phyloP scores from a whole-genome alignment of 345 rosid genomes.

The Tarenaya hassleriana region DNA sequence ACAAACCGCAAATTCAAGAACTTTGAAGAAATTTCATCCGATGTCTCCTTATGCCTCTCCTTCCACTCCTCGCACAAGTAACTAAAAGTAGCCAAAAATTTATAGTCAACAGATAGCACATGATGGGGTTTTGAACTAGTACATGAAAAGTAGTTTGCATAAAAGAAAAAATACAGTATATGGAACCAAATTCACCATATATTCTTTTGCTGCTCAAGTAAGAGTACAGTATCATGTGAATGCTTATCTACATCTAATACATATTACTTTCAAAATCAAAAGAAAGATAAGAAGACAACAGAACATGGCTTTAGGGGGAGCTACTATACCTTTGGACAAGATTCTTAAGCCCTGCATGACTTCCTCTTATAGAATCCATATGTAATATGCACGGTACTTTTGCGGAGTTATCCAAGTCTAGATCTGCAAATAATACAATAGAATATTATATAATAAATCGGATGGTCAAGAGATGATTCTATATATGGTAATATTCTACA shows the following conservation, averaged over 20 bases:
- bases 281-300: constrained; percentile 10
- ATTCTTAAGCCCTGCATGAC: constrained; percentile 86
- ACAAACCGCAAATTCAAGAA: constrained; percentile 88
- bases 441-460: constrained; percentile 10
- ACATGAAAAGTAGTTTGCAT: constrained; percentile 1
- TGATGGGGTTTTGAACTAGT: constrained; percentile 10
- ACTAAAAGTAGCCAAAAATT: constrained; percentile 35
- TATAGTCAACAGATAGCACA: constrained; percentile 22
- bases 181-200: constrained; percentile 13
- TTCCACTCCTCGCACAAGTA: constrained; percentile 95
- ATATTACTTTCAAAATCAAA: constrained; percentile 11
- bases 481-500: constrained; percentile 17
- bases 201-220: constrained; percentile 1
- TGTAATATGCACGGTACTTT: constrained; percentile 88
- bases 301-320: constrained; percentile 10
- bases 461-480: constrained; percentile 10
- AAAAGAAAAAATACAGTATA: constrained; percentile 5
- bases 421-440: constrained; percentile 40
- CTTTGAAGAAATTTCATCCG: constrained; percentile 59
- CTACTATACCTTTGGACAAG: constrained; percentile 78
- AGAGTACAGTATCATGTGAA: constrained; percentile 1
- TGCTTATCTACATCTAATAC: constrained; percentile 4
- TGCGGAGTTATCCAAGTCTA: constrained; percentile 35
- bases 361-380: constrained; percentile 98
- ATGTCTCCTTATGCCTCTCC: constrained; percentile 60